A percentile compares a stretch with the other conserved stretches of the same genome.
phyloP scores from a whole-genome alignment of 345 rosid genomes.

The Citropsis articulata region DNA sequence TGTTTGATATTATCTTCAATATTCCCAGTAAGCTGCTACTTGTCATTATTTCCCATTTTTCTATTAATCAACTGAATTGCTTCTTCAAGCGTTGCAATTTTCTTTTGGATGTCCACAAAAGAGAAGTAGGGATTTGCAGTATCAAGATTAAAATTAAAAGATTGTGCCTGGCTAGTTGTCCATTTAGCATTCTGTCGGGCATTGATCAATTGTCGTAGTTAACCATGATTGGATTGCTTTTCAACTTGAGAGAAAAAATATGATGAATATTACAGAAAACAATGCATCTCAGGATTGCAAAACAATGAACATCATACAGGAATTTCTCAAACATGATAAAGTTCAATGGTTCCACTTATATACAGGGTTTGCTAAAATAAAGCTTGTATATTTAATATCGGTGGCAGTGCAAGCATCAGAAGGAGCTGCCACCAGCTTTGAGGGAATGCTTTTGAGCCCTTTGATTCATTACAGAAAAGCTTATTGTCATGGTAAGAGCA shows the following conservation, averaged over 20 bases:
- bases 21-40: neutral
- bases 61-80: neutral
- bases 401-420: constrained; percentile 21
- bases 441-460: constrained; percentile 17
- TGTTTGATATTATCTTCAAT: neutral
- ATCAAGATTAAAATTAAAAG: neutral
- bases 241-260: neutral
- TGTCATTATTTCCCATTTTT: neutral
- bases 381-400: constrained; percentile 11
- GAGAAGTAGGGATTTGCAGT: neutral
- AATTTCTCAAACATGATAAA: neutral
- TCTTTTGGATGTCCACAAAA: neutral
- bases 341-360: neutral
- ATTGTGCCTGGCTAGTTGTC: neutral
- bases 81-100: neutral
- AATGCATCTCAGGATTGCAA: neutral
- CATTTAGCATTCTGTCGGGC: neutral
- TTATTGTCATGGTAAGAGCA: constrained; percentile 35
- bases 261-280: neutral
- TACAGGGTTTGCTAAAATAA: constrained; percentile 16
- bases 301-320: neutral
- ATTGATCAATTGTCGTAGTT: neutral
- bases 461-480: constrained; percentile 28
- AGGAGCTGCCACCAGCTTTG: constrained; percentile 29
- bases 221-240: neutral